A percentile compares a stretch with the other conserved stretches of the same genome.
Evolutionary conservation across 768 basidiomycete species (phyloP).

Genomic region (Leccinum sublutescens): DNA sequence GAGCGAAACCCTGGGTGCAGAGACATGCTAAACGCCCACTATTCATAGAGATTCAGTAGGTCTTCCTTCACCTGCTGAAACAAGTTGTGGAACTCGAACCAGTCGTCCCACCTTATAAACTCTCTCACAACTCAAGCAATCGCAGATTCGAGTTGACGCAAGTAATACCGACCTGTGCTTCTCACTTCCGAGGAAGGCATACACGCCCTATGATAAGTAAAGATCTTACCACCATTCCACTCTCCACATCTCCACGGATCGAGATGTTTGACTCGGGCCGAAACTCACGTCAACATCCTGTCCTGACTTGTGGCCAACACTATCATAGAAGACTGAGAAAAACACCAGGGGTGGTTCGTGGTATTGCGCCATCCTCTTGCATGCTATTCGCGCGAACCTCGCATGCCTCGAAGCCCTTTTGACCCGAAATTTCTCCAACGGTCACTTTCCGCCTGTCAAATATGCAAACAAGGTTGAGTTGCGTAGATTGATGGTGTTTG

Average conservation of each 20-base stretch:
- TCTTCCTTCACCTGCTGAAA: background rate
- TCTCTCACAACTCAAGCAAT: slow-evolving; percentile 1
- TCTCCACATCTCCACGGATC: background rate
- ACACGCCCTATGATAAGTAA: background rate
- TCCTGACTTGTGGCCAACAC: background rate
- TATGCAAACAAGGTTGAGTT: slow-evolving; percentile 17
- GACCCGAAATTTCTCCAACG: background rate
- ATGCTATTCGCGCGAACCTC: slow-evolving; percentile 1
- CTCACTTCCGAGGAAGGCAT: background rate
- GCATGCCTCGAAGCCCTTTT: background rate
- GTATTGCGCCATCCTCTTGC: background rate
- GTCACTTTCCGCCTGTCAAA: background rate
- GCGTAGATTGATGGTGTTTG: slow-evolving; percentile 1
- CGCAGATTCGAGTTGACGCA: background rate
- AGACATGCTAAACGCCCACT: background rate
- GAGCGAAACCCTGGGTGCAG: background rate
- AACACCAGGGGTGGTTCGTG: background rate
- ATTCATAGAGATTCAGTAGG: background rate
- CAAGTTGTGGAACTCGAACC: background rate
- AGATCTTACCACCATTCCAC: background rate
- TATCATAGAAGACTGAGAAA: slow-evolving; percentile 2
- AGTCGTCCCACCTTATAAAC: background rate
- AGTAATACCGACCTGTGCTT: background rate
- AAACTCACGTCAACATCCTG: background rate
- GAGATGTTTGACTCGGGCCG: background rate